Conservation (phyloP, 2,329 filamentous ascomycete species). For the Amylocarpus encephaloides region DNA sequence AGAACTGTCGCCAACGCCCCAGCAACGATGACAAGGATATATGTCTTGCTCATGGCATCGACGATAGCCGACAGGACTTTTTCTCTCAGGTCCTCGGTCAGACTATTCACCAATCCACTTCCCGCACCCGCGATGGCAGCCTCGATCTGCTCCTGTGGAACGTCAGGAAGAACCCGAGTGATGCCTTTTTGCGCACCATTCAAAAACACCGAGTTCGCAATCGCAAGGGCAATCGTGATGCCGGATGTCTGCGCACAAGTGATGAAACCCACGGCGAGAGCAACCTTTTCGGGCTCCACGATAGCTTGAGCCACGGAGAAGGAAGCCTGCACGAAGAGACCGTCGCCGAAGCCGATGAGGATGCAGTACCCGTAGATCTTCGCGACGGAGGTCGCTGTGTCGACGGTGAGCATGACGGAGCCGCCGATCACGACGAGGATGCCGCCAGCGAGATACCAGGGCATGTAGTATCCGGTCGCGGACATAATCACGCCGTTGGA, state of each 20-base stretch:
- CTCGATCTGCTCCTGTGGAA: slow-evolving; percentile 26
- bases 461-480: slow-evolving; percentile 34
- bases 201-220: slow-evolving; percentile 35
- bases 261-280: slow-evolving; percentile 36
- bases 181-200: slow-evolving; percentile 31
- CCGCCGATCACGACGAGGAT: slow-evolving; percentile 33
- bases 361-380: slow-evolving; percentile 33
- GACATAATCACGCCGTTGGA: slow-evolving; percentile 31
- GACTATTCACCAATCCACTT: slow-evolving; percentile 18
- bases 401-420: slow-evolving; percentile 29
- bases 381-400: slow-evolving; percentile 21
- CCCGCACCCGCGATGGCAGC: slow-evolving; percentile 27
- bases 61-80: slow-evolving; percentile 32
- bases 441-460: slow-evolving; percentile 35
- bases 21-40: slow-evolving; percentile 31
- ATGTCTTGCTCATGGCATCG: slow-evolving; percentile 30
- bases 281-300: slow-evolving; percentile 29
- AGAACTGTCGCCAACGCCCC: slow-evolving; percentile 30
- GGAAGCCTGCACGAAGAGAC: slow-evolving; percentile 32
- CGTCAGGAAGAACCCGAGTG: slow-evolving; percentile 23
- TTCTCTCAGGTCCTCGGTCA: slow-evolving; percentile 11
- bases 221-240: slow-evolving; percentile 34
- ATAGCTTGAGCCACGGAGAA: slow-evolving; percentile 36
- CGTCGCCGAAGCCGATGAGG: slow-evolving; percentile 37
- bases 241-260: slow-evolving; percentile 34